These are phyloP conservation scores for Apiospora kogelbergensis DNA, from an alignment of 2,329 filamentous ascomycete species.

Conservation along the genomic window DNA sequence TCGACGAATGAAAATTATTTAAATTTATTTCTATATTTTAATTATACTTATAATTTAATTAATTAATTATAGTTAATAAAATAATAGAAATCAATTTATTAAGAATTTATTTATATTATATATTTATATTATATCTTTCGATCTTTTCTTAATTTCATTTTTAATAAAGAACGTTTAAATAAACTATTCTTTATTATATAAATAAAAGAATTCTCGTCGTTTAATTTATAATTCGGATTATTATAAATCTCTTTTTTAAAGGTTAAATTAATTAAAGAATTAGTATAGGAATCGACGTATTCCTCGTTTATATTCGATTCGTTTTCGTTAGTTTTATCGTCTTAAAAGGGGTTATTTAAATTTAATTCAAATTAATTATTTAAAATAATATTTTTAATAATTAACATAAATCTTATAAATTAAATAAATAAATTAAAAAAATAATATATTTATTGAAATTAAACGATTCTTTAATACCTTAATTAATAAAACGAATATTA, in stretches of 20 bases:
- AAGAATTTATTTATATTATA: neutral
- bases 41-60: neutral
- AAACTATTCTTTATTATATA: neutral
- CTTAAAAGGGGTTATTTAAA: neutral
- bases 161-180: neutral
- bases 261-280: neutral
- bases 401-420: neutral
- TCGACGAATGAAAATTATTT: neutral
- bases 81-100: neutral
- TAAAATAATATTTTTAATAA: too few relatives aligned
- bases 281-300: neutral
- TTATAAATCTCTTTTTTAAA: neutral
- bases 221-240: neutral
- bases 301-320: neutral
- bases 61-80: neutral
- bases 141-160: neutral
- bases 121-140: neutral
- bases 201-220: neutral
- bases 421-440: neutral
- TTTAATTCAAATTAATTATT: neutral
- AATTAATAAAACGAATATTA: neutral
- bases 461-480: neutral
- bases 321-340: too few relatives aligned
- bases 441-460: neutral
- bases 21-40: neutral